Conservation (phyloP, 768 basidiomycete genomes). For the Suillus subalutaceus region DNA sequence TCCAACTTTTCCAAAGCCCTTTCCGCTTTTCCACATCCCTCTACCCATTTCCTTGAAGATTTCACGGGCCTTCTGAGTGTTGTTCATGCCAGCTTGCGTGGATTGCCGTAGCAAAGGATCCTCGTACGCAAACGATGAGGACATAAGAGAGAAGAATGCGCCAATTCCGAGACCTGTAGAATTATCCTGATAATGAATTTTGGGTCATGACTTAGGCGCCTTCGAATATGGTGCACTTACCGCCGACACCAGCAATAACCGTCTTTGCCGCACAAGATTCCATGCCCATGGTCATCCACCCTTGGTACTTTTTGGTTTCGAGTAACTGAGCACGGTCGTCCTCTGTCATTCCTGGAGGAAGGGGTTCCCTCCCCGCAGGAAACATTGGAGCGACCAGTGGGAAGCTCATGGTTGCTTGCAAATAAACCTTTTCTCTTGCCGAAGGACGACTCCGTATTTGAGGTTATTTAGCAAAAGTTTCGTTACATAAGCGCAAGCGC, state of each 20-base stretch:
- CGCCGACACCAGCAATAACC: slow-evolving; percentile 77
- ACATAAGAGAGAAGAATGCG: slow-evolving; percentile 97
- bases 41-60: slow-evolving; percentile 94
- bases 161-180: slow-evolving; percentile 84
- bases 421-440: neutral
- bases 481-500: slow-evolving; percentile 12
- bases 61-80: slow-evolving; percentile 77
- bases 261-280: slow-evolving; percentile 89
- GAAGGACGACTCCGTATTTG: slow-evolving; percentile 17
- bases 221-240: slow-evolving; percentile 46
- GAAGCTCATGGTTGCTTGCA: slow-evolving; percentile 22
- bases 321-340: slow-evolving; percentile 71
- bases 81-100: slow-evolving; percentile 56
- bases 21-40: slow-evolving; percentile 88
- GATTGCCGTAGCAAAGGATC: slow-evolving; percentile 81
- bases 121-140: slow-evolving; percentile 92
- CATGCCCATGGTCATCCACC: slow-evolving; percentile 70
- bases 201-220: slow-evolving; percentile 6
- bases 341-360: slow-evolving; percentile 81
- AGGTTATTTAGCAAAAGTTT: slow-evolving; percentile 19
- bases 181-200: slow-evolving; percentile 11
- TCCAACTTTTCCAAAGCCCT: slow-evolving; percentile 93
- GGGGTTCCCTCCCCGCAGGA: slow-evolving; percentile 83
- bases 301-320: slow-evolving; percentile 78
- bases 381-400: slow-evolving; percentile 70